A percentile compares a stretch with the other conserved stretches of the same genome.
Conservation (phyloP, 371 early-diverging fungal species). For the Circinella minor region DNA sequence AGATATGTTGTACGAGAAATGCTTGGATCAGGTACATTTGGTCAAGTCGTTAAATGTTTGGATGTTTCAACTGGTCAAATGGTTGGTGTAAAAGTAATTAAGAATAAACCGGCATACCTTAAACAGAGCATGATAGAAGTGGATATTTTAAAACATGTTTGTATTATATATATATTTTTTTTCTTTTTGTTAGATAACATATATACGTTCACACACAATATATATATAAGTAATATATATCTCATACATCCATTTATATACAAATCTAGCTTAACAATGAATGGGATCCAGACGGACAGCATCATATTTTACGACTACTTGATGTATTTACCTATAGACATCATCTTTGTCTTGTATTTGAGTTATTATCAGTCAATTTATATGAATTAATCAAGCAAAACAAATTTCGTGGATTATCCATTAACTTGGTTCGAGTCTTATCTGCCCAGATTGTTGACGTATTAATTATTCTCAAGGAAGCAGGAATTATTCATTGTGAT, state of each 20-base stretch:
- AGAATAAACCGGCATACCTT: conserved; percentile 94
- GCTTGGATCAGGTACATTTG: conserved; percentile 98
- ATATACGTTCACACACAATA: no score
- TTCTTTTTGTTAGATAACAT: not conserved
- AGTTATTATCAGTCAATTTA: conserved; percentile 93
- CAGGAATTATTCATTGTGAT: conserved; percentile 97
- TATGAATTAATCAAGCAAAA: conserved; percentile 98
- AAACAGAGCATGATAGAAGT: conserved; percentile 97
- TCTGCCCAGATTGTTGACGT: conserved; percentile 89
- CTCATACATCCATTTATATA: no score
- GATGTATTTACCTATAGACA: conserved; percentile 95
- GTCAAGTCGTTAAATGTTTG: conserved; percentile 96
- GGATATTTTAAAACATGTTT: conserved; percentile 75
- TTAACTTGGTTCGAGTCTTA: conserved; percentile 88
- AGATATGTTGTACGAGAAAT: conserved; percentile 89
- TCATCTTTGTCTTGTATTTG: conserved; percentile 96
- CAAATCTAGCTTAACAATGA: conserved; percentile 73
- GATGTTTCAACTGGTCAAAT: conserved; percentile 84
- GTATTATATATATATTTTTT: conserved; percentile 45
- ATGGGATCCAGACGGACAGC: conserved; percentile 83
- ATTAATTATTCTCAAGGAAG: conserved; percentile 75
- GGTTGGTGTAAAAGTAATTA: conserved; percentile 97
- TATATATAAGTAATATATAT: no score
- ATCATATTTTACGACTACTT: conserved; percentile 85
- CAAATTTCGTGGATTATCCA: conserved; percentile 92